Evolutionary conservation across 2,329 filamentous ascomycete genomes (phyloP), one percentile per base, ranked within the genome.

Genomic region (Fusarium nelsonii): DNA sequence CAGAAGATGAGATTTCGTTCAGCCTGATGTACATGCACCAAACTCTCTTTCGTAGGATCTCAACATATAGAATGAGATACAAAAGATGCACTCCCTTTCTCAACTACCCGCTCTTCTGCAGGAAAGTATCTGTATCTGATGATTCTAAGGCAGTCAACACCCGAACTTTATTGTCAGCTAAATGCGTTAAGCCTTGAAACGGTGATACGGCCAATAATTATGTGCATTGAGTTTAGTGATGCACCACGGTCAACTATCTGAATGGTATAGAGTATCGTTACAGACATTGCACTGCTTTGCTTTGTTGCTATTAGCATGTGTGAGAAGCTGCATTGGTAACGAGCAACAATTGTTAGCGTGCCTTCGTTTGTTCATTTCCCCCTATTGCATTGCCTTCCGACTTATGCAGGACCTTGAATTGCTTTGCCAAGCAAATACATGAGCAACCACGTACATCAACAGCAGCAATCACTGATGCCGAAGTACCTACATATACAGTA

Each of bases 401-500:
- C 9, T 28, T 23, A 50, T 18, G 46, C 46, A 39, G 28, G 46
- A 16, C 33, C 23, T 50, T 50, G 20, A 33, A n/a, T 50, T 39
- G 23, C 12, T 9, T 15, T 37, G 46, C 46, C 33, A 37, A 50
- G 46, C 33, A 39, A 28, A 39, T 23, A 39, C 10, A 37, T 51
- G 28, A 45, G 16, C 43, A 14, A 23, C 43, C 33, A 34, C 46
- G 15, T 50, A 32, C 26, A 26, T 53, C 6, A 45, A 64, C 39
- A 44, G n/a, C 18, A 40, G 33, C 58, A 63, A 59, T 46, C 59
- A 58, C 58, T 41, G 49, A 46, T 40, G 50, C 58, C 46, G 52
- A 56, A 67, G 53, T 67, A 53, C 30, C 20, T 26, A 34, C 32
- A 23, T 23, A 23, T 23, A 23, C 23, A 23, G 6, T 23, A 23